These are phyloP conservation scores for Allium sativum DNA, from an alignment of 106 monocot genomes.

Conservation along the genomic window DNA sequence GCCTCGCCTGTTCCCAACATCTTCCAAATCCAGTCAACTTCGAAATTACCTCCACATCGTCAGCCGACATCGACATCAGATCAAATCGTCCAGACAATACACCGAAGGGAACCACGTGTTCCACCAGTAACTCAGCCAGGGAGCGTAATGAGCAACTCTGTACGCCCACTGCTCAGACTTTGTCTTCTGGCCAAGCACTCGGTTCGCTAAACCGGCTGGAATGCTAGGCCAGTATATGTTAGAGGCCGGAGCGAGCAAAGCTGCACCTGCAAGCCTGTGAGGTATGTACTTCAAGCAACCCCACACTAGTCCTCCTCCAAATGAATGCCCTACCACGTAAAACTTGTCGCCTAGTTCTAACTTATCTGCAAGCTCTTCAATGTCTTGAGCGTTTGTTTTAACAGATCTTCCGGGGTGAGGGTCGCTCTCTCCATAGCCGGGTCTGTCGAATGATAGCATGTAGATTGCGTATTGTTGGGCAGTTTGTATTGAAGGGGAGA, in stretches of 20 bases:
- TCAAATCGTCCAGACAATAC: constrained; percentile 15
- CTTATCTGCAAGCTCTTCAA: neutral
- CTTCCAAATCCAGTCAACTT: constrained; percentile 10
- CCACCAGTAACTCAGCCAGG: constrained; percentile 68
- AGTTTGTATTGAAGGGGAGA: too few relatives aligned
- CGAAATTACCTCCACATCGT: constrained; percentile 23
- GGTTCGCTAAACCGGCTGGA: constrained; percentile 30
- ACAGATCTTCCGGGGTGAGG: neutral
- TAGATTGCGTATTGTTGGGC: neutral
- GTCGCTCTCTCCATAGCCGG: neutral
- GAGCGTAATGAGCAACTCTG: constrained; percentile 48
- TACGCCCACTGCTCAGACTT: constrained; percentile 39
- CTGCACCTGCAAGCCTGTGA: constrained; percentile 43
- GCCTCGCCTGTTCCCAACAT: constrained; percentile 21
- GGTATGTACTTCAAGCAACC: neutral
- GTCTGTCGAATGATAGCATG: neutral
- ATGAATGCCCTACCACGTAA: neutral
- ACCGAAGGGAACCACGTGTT: constrained; percentile 58
- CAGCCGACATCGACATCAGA: constrained; percentile 13
- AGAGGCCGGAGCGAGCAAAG: constrained; percentile 50
- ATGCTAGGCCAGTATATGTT: constrained; percentile 74
- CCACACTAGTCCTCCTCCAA: neutral
- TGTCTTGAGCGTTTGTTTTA: neutral
- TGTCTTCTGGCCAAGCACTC: constrained; percentile 30
- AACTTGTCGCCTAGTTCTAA: neutral